Conservation (phyloP, 148 eudicot species). For the Cornus kousa region DNA sequence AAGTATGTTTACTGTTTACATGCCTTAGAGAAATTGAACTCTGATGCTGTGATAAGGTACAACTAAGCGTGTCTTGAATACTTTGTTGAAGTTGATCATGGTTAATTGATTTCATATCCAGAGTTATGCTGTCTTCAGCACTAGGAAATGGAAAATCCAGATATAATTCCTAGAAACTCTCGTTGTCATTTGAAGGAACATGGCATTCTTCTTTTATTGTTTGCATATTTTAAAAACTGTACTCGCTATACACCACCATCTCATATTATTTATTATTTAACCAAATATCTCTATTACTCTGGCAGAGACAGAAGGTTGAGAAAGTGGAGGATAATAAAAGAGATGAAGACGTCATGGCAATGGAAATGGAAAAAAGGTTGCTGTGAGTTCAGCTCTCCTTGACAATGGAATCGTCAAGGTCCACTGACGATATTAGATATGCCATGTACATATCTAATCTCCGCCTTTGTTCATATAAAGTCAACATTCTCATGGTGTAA, state of each 20-base stretch:
- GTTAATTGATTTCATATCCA: no score
- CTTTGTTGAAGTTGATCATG: no score
- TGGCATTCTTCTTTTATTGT: neutral
- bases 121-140: no score
- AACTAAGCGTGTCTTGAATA: no score
- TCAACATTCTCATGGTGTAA: neutral
- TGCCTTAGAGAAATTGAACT: no score
- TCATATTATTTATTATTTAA: neutral
- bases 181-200: neutral
- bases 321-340: slow-evolving; percentile 21
- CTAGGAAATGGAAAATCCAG: no score
- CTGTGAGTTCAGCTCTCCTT: neutral
- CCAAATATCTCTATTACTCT: slow-evolving; percentile 2
- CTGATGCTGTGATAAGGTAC: no score
- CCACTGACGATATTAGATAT: no score
- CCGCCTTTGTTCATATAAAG: no score
- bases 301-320: slow-evolving; percentile 47
- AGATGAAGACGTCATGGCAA: slow-evolving; percentile 21
- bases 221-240: neutral
- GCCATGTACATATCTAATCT: no score
- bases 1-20: no score
- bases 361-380: slow-evolving; percentile 25
- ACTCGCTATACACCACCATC: neutral
- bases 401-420: neutral
- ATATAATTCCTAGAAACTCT: neutral